Percentiles rank a stretch among this genome's conserved stretches.
Conservation (phyloP, 1,139 yeast genomes). For the Pichia sp. region DNA sequence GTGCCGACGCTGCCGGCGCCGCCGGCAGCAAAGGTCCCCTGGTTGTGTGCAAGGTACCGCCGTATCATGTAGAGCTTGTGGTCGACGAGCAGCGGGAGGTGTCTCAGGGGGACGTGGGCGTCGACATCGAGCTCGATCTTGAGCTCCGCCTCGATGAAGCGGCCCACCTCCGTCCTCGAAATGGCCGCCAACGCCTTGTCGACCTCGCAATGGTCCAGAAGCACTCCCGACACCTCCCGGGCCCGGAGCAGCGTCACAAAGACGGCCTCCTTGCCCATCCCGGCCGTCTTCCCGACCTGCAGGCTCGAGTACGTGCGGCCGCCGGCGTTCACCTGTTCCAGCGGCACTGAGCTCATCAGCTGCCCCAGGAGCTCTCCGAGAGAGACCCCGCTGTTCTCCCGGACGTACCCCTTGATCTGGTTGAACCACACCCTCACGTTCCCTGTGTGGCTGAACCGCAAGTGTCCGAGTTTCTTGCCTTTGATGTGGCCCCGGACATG, state of each 20-base stretch:
- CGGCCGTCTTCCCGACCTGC: neutral
- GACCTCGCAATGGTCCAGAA: neutral
- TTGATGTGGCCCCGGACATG: neutral
- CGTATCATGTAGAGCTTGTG: neutral
- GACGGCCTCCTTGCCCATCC: neutral
- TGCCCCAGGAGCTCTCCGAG: neutral
- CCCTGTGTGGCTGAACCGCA: neutral
- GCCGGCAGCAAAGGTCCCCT: neutral
- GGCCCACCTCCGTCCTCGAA: neutral
- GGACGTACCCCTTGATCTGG: neutral
- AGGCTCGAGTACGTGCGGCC: neutral
- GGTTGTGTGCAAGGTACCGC: neutral
- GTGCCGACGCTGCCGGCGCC: too few species aligned
- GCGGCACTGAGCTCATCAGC: neutral
- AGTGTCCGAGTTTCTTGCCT: neutral
- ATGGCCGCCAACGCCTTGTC: neutral
- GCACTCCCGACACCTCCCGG: neutral
- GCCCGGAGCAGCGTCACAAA: neutral
- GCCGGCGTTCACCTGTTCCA: neutral
- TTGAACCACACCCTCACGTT: neutral
- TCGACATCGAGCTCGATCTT: neutral
- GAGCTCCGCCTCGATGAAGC: neutral
- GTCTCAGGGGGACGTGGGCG: neutral
- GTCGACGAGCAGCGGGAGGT: neutral
- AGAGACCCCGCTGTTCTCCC: neutral